Base-by-base conservation (phyloP, 805 yeast genomes). In the Candida khao-thaluensis region DNA sequence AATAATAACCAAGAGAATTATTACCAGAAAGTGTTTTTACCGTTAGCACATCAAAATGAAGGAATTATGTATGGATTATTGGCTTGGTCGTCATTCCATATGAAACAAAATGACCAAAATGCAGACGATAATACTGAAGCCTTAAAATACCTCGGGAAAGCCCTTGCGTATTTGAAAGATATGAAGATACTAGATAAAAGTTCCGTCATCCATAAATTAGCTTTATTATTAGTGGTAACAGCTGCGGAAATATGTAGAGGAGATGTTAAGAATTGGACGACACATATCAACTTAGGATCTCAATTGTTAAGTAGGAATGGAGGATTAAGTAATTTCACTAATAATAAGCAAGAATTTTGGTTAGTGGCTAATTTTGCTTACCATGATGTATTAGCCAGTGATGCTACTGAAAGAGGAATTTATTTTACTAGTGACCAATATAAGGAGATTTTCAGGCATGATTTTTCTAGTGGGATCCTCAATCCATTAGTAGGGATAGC, bases 211-310 rank as follows among this genome's bases (percentile, higher is more conserved):
- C 51, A 62, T 46, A 72, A 81, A 43, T 55, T 85, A 31, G 90
- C 95, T 1, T 76, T 82, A 12, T 65, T 82, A 38, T 60, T 85
- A 45, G 76, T 86, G 37, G 66, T 85, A 36, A 76, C 85, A 48
- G 87, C 84, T n/a, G 90, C 86, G 1, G 89, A 85, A 53, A 83
- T 86, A 38, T 85, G 91, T 60, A 74, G 79, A 47, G 95, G 95
- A 6, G 95, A 86, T 56, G 87, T 84, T 24, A 71, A 71, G 25
- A 77, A 80, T 52, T 86, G 95, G 95, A 74, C 82, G 2, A 68
- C 75, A 18, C 77, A 81, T 50, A 64, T 86, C 41, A 71, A 72
- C 29, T 72, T 79, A 71, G 88, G 89, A 2, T 81, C 86, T 31
- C 74, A 74, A 41, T 62, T 85, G 18, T 74, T 86, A 26, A 64